phyloP scores from a whole-genome alignment of 1,139 yeast genomes.

The Oligophagozyma castellii region DNA sequence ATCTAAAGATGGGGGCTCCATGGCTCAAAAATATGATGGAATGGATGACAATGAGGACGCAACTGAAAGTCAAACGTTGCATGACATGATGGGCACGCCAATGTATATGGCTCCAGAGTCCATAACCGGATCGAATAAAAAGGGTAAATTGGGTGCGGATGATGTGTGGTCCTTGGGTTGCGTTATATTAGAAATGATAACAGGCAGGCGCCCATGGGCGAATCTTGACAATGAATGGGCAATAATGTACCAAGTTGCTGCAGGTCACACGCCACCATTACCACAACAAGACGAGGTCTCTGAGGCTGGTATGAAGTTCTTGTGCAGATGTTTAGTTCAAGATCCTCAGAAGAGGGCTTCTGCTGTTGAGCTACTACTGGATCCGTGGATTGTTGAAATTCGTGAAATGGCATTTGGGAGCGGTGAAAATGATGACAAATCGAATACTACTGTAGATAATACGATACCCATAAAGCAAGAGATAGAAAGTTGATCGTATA shows the following conservation, averaged over 20 bases:
- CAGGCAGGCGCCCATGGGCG: constrained; percentile 79
- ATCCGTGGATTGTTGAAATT: constrained; percentile 80
- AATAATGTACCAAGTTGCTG: constrained; percentile 95
- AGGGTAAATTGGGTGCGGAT: constrained; percentile 53
- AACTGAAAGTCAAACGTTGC: constrained; percentile 7
- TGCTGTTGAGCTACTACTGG: constrained; percentile 72
- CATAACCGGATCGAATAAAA: constrained; percentile 58
- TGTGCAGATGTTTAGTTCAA: constrained; percentile 65
- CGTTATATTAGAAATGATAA: constrained; percentile 70
- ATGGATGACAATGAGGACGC: constrained; percentile 5
- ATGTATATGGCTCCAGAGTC: constrained; percentile 99
- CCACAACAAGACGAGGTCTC: constrained; percentile 72
- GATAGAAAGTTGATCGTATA: neutral
- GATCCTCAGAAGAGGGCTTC: constrained; percentile 71
- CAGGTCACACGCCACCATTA: constrained; percentile 80
- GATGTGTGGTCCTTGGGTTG: constrained; percentile 83
- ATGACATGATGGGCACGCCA: constrained; percentile 87
- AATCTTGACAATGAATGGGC: constrained; percentile 96
- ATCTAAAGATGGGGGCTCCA: neutral
- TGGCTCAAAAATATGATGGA: neutral
- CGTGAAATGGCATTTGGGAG: constrained; percentile 53
- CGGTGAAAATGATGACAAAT: neutral
- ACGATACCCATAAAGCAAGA: neutral
- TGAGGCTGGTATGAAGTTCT: constrained; percentile 54
- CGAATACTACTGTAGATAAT: too few relatives aligned